Conservation (phyloP, 345 rosid genomes). For the Litchi chinensis region DNA sequence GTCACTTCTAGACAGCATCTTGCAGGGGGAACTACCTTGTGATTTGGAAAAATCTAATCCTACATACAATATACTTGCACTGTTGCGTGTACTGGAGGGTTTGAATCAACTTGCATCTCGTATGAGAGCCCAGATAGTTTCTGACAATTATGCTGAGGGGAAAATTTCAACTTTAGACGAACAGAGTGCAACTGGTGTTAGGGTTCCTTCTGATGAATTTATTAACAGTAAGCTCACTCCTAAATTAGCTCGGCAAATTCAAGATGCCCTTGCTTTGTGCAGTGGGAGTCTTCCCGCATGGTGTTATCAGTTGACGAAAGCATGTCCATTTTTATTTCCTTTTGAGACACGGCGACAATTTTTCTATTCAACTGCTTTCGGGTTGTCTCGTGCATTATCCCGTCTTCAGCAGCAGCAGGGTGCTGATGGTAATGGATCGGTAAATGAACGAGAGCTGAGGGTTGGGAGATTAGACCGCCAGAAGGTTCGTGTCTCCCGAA, state of each 20-base stretch:
- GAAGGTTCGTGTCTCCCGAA: constrained; percentile 98
- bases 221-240: constrained; percentile 93
- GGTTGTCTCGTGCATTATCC: constrained; percentile 92
- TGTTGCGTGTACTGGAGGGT: constrained; percentile 87
- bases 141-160: constrained; percentile 76
- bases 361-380: constrained; percentile 98
- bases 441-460: constrained; percentile 87
- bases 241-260: constrained; percentile 95
- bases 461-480: constrained; percentile 98
- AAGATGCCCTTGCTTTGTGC: constrained; percentile 98
- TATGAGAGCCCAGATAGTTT: constrained; percentile 63
- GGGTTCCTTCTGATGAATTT: constrained; percentile 81
- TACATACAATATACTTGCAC: constrained; percentile 83
- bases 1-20: constrained; percentile 90
- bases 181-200: constrained; percentile 47
- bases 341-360: constrained; percentile 96
- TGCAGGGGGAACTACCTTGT: constrained; percentile 90
- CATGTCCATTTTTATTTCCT: constrained; percentile 97
- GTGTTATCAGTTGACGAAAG: constrained; percentile 95
- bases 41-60: constrained; percentile 92
- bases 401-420: constrained; percentile 99
- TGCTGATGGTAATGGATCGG: constrained; percentile 87
- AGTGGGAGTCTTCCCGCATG: constrained; percentile 98
- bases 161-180: constrained; percentile 55
- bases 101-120: constrained; percentile 93